Evolutionary conservation across 169 alveolate species (phyloP), one percentile per base, ranked within the genome.

Genomic region (Hammondia hammondi): DNA sequence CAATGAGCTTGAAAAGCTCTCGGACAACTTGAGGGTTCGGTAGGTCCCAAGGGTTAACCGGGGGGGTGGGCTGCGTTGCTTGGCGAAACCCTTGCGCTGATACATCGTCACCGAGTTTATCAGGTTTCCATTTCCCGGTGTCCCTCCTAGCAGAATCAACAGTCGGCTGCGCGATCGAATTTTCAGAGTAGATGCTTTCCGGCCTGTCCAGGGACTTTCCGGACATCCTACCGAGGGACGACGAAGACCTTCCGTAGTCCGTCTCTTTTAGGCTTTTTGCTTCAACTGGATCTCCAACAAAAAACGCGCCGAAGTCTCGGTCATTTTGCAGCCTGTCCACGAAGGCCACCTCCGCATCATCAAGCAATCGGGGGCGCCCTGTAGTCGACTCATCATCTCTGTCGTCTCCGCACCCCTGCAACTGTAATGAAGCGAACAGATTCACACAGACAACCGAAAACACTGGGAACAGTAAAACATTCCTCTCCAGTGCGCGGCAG

Each of bases 1-100:
- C 87, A 0, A 77, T 77, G 29, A 77, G 87, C 7, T 77, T 77
- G 46, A 77, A 77, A 24, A 77, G 46, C 39, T 39, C 48, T 19
- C 87, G 87, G 46, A 77, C 87, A 17, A 39, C 87, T 3, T 32
- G 87, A 7, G 87, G 48, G 48, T 77, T 32, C 21, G 87, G 87
- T 29, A 7, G 32, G 12, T 24, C 87, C 39, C 12, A 39, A 29
- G 32, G 21, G 61, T 52, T 52, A 72, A 29, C 2, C 12, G 84
- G 12, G 32, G 2, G 4, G 84, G 12, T 72, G 17, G 39, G 45
- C 12, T 72, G 84, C 17, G 32, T 14, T 35, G 12, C 12, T n/a
- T 72, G 32, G 84, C 2, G 39, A 35, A 72, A 7, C 0, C 84
- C 84, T 72, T 72, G 32, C 84, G 12, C 45, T 27, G 24, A 1